phyloP scores from a whole-genome alignment of 768 basidiomycete genomes.

The Leccinum pellstonianum region DNA sequence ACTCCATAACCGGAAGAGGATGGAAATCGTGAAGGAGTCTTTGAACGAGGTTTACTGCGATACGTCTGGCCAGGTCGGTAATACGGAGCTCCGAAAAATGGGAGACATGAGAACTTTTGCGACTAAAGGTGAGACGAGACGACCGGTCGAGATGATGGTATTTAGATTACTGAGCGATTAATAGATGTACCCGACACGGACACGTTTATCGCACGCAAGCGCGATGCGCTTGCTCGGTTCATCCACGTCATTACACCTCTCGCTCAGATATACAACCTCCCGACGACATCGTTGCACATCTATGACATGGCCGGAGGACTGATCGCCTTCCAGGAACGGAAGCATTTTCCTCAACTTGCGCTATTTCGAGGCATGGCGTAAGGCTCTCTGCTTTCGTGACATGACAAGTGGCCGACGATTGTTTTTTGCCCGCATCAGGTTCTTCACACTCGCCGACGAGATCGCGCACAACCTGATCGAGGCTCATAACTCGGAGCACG shows the following conservation, averaged over 20 bases:
- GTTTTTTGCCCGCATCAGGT: constrained; percentile 43
- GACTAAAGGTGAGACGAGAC: constrained; percentile 49
- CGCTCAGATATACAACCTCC: constrained; percentile 69
- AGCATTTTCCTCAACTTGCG: constrained; percentile 87
- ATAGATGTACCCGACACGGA: constrained; percentile 57
- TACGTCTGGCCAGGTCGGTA: constrained; percentile 58
- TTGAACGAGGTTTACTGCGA: constrained; percentile 82
- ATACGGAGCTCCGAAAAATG: constrained; percentile 58
- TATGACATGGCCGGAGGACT: constrained; percentile 75
- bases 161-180: constrained; percentile 3
- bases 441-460: constrained; percentile 89
- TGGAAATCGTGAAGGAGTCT: constrained; percentile 72
- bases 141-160: not conserved
- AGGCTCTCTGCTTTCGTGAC: constrained; percentile 22
- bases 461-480: constrained; percentile 89
- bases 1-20: constrained; percentile 61
- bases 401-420: not conserved
- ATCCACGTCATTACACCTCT: constrained; percentile 67
- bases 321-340: constrained; percentile 86
- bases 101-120: constrained; percentile 61
- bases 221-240: constrained; percentile 67
- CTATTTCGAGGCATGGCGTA: constrained; percentile 86
- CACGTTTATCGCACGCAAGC: constrained; percentile 50
- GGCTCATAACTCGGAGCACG: constrained; percentile 87
- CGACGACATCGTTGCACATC: constrained; percentile 73